Percentiles rank a stretch among this genome's conserved stretches.
Evolutionary conservation across 345 rosid genomes (phyloP).

Genomic region (Euclidium syriacum): DNA sequence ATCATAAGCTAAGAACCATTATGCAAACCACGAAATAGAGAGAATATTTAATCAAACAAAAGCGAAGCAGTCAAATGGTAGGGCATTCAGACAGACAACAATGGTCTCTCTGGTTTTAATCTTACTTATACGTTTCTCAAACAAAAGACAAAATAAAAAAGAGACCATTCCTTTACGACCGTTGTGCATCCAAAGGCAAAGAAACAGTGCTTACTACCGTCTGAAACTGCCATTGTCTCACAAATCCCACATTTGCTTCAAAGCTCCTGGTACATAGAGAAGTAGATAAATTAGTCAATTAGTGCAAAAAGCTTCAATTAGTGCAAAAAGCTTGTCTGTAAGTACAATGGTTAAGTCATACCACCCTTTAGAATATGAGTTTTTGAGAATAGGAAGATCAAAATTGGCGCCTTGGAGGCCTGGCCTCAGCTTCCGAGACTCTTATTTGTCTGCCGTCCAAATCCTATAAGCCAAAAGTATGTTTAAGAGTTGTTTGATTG

Average conservation of each 20-base stretch:
- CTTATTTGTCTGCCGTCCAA: constrained; percentile 86
- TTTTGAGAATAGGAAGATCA: constrained; percentile 37
- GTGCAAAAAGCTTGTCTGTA: not conserved
- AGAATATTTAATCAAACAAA: constrained; percentile 18
- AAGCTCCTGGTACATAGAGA: constrained; percentile 18
- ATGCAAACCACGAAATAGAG: not conserved
- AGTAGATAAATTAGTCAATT: constrained; percentile 1
- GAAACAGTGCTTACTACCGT: constrained; percentile 14
- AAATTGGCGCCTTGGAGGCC: constrained; percentile 77
- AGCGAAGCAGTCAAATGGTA: constrained; percentile 25
- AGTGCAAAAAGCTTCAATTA: no score
- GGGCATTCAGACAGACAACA: constrained; percentile 26
- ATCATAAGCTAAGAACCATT: constrained; percentile 2
- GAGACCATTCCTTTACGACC: constrained; percentile 13
- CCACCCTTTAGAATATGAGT: constrained; percentile 33
- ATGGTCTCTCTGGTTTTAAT: constrained; percentile 14
- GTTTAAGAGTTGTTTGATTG: not conserved
- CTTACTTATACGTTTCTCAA: constrained; percentile 21
- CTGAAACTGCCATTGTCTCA: constrained; percentile 29
- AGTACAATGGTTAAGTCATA: not conserved
- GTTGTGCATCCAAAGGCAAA: constrained; percentile 17
- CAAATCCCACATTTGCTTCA: constrained; percentile 20
- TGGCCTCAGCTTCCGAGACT: constrained; percentile 79
- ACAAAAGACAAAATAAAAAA: no score
- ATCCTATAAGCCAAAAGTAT: constrained; percentile 44